Evolutionary conservation across 345 rosid genomes (phyloP).

Genomic region (Corchorus olitorius): DNA sequence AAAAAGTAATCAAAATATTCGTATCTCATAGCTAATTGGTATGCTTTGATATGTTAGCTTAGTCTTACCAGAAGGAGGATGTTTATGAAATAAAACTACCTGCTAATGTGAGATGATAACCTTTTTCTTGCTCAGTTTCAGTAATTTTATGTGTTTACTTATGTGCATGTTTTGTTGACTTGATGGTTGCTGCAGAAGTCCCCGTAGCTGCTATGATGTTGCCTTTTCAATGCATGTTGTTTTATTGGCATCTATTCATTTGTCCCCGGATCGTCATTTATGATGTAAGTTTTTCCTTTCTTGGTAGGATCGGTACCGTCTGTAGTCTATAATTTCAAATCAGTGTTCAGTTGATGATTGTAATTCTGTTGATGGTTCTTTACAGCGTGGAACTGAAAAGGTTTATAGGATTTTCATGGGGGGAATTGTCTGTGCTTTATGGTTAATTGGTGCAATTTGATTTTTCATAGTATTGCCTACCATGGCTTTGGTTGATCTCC

Average conservation of each 20-base stretch:
- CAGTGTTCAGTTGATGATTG: neutral
- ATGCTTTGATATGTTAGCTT: neutral
- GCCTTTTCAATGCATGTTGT: constrained; percentile 93
- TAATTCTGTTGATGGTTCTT: neutral
- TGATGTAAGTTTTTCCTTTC: constrained; percentile 49
- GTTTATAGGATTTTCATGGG: constrained; percentile 60
- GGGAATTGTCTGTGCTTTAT: constrained; percentile 54
- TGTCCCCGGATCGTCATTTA: constrained; percentile 73
- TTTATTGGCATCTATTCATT: too few species aligned
- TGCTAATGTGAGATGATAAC: neutral
- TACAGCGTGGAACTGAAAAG: constrained; percentile 78
- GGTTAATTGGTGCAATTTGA: constrained; percentile 65
- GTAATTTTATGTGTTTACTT: neutral
- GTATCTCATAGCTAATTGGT: neutral
- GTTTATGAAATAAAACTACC: neutral
- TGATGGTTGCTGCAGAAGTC: constrained; percentile 56
- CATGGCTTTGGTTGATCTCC: constrained; percentile 83
- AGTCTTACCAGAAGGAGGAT: neutral
- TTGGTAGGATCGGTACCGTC: neutral
- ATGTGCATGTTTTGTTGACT: constrained; percentile 6
- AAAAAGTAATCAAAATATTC: neutral
- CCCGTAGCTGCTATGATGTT: constrained; percentile 92
- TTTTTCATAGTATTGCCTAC: constrained; percentile 71
- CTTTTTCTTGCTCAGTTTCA: neutral
- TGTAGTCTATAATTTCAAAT: neutral